Evolutionary conservation across 208 protist genomes (phyloP).

Genomic region (Trypanosoma conorhini): DNA sequence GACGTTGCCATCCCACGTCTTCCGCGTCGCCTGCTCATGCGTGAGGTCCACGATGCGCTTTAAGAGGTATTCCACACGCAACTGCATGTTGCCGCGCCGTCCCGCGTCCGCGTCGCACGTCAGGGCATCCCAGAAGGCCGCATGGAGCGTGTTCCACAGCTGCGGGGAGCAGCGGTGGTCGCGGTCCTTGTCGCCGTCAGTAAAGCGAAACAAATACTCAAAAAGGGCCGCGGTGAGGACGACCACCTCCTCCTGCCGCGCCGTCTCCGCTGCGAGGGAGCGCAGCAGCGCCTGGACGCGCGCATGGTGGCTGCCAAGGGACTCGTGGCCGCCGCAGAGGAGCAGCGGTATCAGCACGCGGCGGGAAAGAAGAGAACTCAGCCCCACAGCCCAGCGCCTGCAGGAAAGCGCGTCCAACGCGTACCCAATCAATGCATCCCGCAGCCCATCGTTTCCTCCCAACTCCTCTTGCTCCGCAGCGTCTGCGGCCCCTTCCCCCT

Average conservation of each 20-base stretch:
- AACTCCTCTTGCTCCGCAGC: neutral
- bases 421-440: conserved; percentile 15
- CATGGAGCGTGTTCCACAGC: conserved; percentile 60
- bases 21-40: conserved; percentile 29
- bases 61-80: conserved; percentile 74
- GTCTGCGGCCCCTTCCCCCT: conserved; percentile 2
- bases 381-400: conserved; percentile 22
- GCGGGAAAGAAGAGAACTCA: conserved; percentile 54
- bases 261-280: conserved; percentile 17
- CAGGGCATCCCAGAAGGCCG: conserved; percentile 49
- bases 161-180: conserved; percentile 73
- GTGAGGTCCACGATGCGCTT: conserved; percentile 83
- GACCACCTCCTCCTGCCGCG: conserved; percentile 56
- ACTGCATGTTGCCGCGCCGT: conserved; percentile 69
- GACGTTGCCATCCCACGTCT: conserved; percentile 22
- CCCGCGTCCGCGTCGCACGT: conserved; percentile 44
- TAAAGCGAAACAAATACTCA: conserved; percentile 74
- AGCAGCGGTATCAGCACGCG: conserved; percentile 77
- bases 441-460: neutral
- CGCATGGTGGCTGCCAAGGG: conserved; percentile 17
- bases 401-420: conserved; percentile 18
- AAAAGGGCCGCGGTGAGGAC: conserved; percentile 82
- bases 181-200: conserved; percentile 16
- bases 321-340: conserved; percentile 16
- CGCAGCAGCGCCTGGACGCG: conserved; percentile 25